Evolutionary conservation across 768 basidiomycete species (phyloP).

Genomic region (Leccinum sublutescens): DNA sequence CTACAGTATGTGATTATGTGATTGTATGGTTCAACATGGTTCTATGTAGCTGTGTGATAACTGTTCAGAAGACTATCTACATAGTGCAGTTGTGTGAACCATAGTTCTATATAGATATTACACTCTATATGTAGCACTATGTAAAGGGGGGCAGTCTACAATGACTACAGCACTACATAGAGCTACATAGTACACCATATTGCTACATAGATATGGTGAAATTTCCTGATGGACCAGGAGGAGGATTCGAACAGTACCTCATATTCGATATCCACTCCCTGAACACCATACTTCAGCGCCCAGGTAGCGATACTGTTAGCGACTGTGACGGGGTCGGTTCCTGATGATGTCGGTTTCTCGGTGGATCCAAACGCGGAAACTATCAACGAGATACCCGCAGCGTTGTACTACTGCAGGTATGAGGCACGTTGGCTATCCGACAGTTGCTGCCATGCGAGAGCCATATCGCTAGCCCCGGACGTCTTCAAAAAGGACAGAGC

Average conservation of each 20-base stretch:
- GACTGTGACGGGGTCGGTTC: conserved; percentile 33
- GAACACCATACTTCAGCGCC: conserved; percentile 44
- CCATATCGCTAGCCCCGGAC: conserved; percentile 44
- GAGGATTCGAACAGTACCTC: conserved; percentile 27
- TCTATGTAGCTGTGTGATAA: too few species aligned
- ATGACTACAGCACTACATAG: too few species aligned
- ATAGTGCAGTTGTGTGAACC: too few species aligned
- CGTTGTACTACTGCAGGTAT: conserved; percentile 47
- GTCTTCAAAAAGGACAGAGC: conserved; percentile 41
- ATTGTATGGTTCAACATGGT: too few species aligned
- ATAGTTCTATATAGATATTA: too few species aligned
- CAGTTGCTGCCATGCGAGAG: conserved; percentile 41
- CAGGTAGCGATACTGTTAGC: conserved; percentile 45
- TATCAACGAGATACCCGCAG: conserved; percentile 54
- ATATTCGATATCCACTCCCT: conserved; percentile 56
- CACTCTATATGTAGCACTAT: too few species aligned
- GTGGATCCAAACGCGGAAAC: conserved; percentile 52
- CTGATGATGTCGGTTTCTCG: conserved; percentile 36
- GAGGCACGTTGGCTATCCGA: conserved; percentile 35
- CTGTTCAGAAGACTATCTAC: too few species aligned
- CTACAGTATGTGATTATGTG: too few species aligned
- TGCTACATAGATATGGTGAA: too few species aligned
- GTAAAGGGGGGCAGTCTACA: too few species aligned
- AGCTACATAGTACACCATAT: too few species aligned
- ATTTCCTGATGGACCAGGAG: too few species aligned